Evolutionary conservation across 345 rosid genomes (phyloP), one percentile per base, ranked within the genome.

Genomic region (Boechera divaricarpa): DNA sequence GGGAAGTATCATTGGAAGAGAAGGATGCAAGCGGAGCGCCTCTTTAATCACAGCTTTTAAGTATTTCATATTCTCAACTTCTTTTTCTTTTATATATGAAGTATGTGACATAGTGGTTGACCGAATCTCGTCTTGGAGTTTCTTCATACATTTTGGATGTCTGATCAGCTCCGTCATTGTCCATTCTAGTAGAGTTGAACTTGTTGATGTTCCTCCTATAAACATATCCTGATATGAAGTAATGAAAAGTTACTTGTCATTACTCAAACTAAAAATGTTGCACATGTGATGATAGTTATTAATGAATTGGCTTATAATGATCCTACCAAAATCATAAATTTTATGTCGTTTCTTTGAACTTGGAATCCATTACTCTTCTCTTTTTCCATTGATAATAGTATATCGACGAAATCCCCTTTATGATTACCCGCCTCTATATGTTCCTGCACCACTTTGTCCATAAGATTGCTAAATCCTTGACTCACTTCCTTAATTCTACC

Each of bases 11-110:
- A 83, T 11, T 4, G 68, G 76, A 81, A n/a, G 4, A 81, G 86
- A 81, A 33, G 86, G 88, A 58, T 79, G 77, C 32, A 81, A 56
- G 33, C 85, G 67, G 9, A 85, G 76, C 10, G 48, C 64, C 63
- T 81, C 88, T 31, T 81, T 83, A 5, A 82, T 15, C 69, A 72
- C 76, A 0, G 41, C 39, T 36, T 72, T 51, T 16, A 72, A 51
- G 60, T 72, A 72, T 4, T 10, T 51, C 69, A 61, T 72, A 8
- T 49, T 61, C 51, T 72, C 60, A 10, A 28, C 41, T 51, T 72
- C 52, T 72, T 72, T 45, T 28, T 72, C 76, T 28, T 49, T 36
- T 62, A 62, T 29, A 32, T 49, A 38, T 61, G 41, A 51, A 62
- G 8, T 38, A 49, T 38, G 5, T 12, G 21, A 12, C 9, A 1